Evolutionary conservation across 257 asterid species (phyloP).

Genomic region (Ballota nigra): DNA sequence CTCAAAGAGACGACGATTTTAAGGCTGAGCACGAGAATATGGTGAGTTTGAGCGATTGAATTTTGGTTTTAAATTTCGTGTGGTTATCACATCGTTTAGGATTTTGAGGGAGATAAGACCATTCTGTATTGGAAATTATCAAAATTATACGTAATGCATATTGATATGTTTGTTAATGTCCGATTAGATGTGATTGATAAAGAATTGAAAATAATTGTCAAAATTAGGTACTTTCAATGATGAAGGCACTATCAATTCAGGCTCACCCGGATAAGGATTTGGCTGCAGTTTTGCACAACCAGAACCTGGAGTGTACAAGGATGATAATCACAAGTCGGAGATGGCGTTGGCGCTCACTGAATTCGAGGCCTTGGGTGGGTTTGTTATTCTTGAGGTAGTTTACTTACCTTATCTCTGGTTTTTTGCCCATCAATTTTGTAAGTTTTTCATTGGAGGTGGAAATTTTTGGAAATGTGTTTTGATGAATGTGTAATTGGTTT

Average conservation of each 20-base stretch:
- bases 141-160: too few relatives aligned
- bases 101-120: slow-evolving; percentile 2
- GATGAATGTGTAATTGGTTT: neutral
- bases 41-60: slow-evolving; percentile 67
- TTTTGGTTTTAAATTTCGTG: neutral
- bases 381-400: slow-evolving; percentile 67
- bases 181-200: neutral
- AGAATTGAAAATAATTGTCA: neutral
- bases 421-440: neutral
- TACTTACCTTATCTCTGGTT: neutral
- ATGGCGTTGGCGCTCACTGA: slow-evolving; percentile 91
- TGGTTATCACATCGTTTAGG: too few relatives aligned
- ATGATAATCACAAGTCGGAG: slow-evolving; percentile 96
- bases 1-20: neutral
- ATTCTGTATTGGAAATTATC: neutral
- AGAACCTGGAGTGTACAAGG: slow-evolving; percentile 71
- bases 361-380: slow-evolving; percentile 88
- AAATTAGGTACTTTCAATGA: slow-evolving; percentile 78
- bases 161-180: neutral
- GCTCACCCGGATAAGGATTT: slow-evolving; percentile 93
- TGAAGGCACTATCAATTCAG: slow-evolving; percentile 84
- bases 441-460: neutral
- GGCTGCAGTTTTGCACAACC: slow-evolving; percentile 68
- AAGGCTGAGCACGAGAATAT: slow-evolving; percentile 1
- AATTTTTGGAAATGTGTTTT: neutral